Evolutionary conservation across 306 rosid species (phyloP).

Genomic region (Purshia tridentata): DNA sequence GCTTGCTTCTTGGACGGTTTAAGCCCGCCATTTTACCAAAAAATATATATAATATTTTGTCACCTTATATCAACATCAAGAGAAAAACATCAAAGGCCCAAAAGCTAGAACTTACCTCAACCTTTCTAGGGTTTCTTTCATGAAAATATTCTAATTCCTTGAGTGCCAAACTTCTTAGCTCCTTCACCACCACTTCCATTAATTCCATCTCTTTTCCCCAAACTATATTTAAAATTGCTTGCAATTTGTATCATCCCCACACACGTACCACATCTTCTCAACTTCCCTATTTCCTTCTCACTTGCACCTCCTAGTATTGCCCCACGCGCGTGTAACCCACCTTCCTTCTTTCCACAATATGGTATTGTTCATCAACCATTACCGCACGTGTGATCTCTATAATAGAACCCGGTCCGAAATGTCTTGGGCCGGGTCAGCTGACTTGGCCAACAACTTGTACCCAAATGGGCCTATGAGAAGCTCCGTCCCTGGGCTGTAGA

Average conservation of each 20-base stretch:
- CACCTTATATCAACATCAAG: too few species aligned
- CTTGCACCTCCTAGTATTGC: conserved; percentile 65
- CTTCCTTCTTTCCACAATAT: conserved; percentile 49
- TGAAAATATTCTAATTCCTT: conserved; percentile 40
- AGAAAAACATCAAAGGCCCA: background rate
- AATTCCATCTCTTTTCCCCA: conserved; percentile 27
- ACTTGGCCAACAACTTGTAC: conserved; percentile 38
- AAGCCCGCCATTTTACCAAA: too few species aligned
- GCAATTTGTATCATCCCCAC: conserved; percentile 47
- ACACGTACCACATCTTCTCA: conserved; percentile 24
- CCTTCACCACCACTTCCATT: conserved; percentile 12
- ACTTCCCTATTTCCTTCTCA: conserved; percentile 49
- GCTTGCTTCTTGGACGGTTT: too few species aligned
- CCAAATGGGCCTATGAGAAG: too few species aligned
- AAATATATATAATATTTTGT: too few species aligned
- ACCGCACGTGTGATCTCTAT: conserved; percentile 40
- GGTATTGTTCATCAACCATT: too few species aligned
- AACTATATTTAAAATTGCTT: conserved; percentile 26
- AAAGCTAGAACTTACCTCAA: conserved; percentile 28
- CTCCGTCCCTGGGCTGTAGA: conserved; percentile 24
- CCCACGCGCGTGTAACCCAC: conserved; percentile 73
- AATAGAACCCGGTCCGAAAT: conserved; percentile 42
- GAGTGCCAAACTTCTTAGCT: conserved; percentile 39
- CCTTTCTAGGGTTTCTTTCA: conserved; percentile 10
- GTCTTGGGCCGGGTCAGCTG: conserved; percentile 26